A percentile compares a stretch with the other conserved stretches of the same genome.
Evolutionary conservation across 129 eudicot species (phyloP).

Genomic region (Saposhnikovia divaricata): DNA sequence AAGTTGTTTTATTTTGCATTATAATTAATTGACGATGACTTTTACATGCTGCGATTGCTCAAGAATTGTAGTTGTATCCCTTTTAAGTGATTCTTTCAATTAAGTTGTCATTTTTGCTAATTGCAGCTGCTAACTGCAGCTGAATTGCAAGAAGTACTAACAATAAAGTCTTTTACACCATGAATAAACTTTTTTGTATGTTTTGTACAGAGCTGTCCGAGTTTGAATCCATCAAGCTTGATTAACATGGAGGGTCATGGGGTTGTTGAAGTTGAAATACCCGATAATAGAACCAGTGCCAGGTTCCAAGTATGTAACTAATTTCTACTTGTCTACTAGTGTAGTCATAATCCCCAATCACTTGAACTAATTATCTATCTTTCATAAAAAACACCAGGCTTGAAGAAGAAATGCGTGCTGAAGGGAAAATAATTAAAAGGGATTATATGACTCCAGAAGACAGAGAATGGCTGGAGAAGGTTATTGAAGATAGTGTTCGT

Average conservation of each 20-base stretch:
- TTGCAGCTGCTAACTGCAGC: too few relatives aligned
- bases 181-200: too few relatives aligned
- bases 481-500: constrained; percentile 64
- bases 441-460: constrained; percentile 89
- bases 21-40: too few relatives aligned
- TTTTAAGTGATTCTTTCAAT: too few relatives aligned
- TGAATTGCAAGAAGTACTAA: too few relatives aligned
- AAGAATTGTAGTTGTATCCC: too few relatives aligned
- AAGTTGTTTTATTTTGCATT: too few relatives aligned
- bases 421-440: constrained; percentile 63
- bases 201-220: too few relatives aligned
- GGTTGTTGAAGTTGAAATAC: constrained; percentile 90
- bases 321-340: constrained; percentile 11
- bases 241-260: constrained; percentile 93
- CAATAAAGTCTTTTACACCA: too few relatives aligned
- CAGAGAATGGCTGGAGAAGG: constrained; percentile 83
- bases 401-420: constrained; percentile 82
- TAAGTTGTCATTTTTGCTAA: too few relatives aligned
- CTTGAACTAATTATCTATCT: neutral
- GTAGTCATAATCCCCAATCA: neutral
- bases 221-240: too few relatives aligned
- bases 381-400: constrained; percentile 28
- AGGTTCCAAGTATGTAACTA: constrained; percentile 70
- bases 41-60: too few relatives aligned
- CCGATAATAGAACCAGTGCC: constrained; percentile 73